Conservation (phyloP, 139 green algal species). For the Haematococcus sp. region DNA sequence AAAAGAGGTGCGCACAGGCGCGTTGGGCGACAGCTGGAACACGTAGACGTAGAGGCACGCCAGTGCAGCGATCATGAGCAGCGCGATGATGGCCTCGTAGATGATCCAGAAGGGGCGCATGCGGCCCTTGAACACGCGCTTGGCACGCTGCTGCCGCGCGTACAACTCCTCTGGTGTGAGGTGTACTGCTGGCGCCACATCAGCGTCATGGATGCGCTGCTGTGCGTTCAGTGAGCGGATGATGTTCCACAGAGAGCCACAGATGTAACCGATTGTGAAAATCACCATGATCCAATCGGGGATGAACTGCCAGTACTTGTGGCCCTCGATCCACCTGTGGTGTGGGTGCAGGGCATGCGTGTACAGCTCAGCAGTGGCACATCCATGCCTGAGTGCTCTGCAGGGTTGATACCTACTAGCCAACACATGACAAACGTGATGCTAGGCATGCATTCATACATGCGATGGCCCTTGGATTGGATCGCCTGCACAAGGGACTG, state of each 20-base stretch:
- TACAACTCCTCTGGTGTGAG: constrained; percentile 21
- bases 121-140: constrained; percentile 11
- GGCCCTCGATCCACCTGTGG: constrained; percentile 10
- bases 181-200: constrained; percentile 5
- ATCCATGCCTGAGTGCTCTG: too few relatives aligned
- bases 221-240: constrained; percentile 14
- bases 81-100: constrained; percentile 18
- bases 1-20: constrained; percentile 16
- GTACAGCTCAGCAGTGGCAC: too few relatives aligned
- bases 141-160: constrained; percentile 30
- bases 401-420: too few relatives aligned
- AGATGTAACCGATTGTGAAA: constrained; percentile 21
- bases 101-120: constrained; percentile 27
- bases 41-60: constrained; percentile 25
- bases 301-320: constrained; percentile 19
- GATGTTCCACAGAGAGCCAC: constrained; percentile 13
- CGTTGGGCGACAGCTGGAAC: constrained; percentile 23
- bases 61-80: constrained; percentile 21
- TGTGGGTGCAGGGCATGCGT: too few relatives aligned
- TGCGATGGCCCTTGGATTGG: too few relatives aligned
- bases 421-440: too few relatives aligned
- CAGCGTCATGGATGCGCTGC: constrained; percentile 9
- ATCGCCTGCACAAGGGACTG: too few relatives aligned
- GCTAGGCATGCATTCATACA: too few relatives aligned
- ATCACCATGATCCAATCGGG: constrained; percentile 38